Evolutionary conservation across 768 basidiomycete species (phyloP).

Genomic region (Dentipellis sp.): DNA sequence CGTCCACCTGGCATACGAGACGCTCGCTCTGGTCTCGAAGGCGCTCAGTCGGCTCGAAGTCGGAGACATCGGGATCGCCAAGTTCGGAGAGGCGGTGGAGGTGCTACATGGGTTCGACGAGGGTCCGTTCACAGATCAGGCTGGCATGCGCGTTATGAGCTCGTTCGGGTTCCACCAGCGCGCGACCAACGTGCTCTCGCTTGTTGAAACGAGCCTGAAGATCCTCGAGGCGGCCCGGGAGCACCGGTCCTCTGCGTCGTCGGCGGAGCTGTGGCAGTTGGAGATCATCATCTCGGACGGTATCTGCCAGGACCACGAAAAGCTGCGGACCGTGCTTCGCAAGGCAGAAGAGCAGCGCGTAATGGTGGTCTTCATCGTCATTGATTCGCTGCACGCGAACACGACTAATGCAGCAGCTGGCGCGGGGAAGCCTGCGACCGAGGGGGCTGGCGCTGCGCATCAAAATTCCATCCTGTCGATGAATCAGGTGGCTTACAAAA

Average conservation of each 20-base stretch:
- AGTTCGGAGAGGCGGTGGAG: slow-evolving; percentile 84
- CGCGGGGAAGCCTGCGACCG: not conserved
- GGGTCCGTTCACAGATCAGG: slow-evolving; percentile 72
- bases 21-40: slow-evolving; percentile 84
- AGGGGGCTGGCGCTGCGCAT: slow-evolving; percentile 9
- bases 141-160: slow-evolving; percentile 71
- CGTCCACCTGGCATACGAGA: slow-evolving; percentile 89
- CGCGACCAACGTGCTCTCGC: slow-evolving; percentile 75
- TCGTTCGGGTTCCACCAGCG: slow-evolving; percentile 87
- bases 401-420: slow-evolving; percentile 15
- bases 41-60: slow-evolving; percentile 88
- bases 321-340: slow-evolving; percentile 68
- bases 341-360: slow-evolving; percentile 84
- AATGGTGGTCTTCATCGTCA: slow-evolving; percentile 92
- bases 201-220: slow-evolving; percentile 71
- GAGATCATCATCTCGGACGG: slow-evolving; percentile 98
- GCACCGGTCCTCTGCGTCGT: slow-evolving; percentile 46
- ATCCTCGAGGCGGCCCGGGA: slow-evolving; percentile 75
- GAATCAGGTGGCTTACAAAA: slow-evolving; percentile 85
- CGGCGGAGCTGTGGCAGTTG: slow-evolving; percentile 90
- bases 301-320: slow-evolving; percentile 94
- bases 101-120: slow-evolving; percentile 81
- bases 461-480: slow-evolving; percentile 85
- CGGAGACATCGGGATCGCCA: slow-evolving; percentile 87
- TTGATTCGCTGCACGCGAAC: slow-evolving; percentile 74